These are phyloP conservation scores for Taphrina pruni DNA, from an alignment of 1,139 yeast species.

Conservation along the genomic window DNA sequence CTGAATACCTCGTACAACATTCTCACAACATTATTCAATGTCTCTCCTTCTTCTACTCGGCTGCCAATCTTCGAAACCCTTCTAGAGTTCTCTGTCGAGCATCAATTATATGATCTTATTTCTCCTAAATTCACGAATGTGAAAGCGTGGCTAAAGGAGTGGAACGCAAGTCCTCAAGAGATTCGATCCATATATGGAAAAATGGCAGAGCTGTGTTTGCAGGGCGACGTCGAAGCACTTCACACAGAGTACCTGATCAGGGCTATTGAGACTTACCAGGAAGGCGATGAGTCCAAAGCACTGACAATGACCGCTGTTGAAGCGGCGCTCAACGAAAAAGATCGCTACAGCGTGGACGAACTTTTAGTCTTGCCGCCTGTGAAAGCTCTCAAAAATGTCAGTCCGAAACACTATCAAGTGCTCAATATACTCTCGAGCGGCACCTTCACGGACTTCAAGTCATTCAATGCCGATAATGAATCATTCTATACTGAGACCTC, in stretches of 20 bases:
- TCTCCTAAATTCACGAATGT: constrained; percentile 54
- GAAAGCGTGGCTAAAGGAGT: constrained; percentile 53
- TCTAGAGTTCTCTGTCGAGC: constrained; percentile 51
- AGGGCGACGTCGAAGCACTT: constrained; percentile 46
- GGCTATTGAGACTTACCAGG: constrained; percentile 41
- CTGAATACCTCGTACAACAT: constrained; percentile 51
- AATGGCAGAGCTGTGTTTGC: constrained; percentile 49
- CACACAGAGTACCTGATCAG: constrained; percentile 37
- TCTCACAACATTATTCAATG: constrained; percentile 55
- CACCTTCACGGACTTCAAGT: constrained; percentile 48
- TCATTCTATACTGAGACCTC: constrained; percentile 35
- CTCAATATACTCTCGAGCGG: constrained; percentile 52
- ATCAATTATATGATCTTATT: constrained; percentile 51
- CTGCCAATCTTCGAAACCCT: constrained; percentile 52
- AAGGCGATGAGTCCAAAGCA: constrained; percentile 29
- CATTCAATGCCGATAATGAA: constrained; percentile 44
- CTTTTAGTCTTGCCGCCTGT: constrained; percentile 51
- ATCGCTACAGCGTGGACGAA: constrained; percentile 51
- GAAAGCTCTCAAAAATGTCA: constrained; percentile 47
- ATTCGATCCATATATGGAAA: constrained; percentile 48
- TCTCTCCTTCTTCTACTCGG: constrained; percentile 50
- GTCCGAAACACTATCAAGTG: constrained; percentile 48
- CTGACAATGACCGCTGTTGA: constrained; percentile 45
- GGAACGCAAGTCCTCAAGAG: constrained; percentile 51
- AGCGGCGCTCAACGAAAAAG: constrained; percentile 46